Percentiles rank a stretch among this genome's conserved stretches.
Conservation (phyloP, 2,329 filamentous ascomycete species). For the Elsinoe ampelina region DNA sequence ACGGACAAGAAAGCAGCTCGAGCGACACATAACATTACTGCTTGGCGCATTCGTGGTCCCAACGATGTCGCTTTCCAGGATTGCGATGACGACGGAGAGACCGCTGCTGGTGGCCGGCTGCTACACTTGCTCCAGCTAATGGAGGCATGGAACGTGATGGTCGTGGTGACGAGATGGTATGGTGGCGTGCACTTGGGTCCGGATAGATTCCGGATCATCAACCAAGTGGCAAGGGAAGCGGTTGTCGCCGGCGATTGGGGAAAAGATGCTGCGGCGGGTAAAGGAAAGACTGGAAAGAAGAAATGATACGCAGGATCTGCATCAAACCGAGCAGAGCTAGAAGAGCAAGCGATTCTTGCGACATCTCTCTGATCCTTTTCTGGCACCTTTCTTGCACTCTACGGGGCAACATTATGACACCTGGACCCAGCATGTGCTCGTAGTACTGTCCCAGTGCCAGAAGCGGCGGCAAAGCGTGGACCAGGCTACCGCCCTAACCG, state of each 20-base stretch:
- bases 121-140: slow-evolving; percentile 89
- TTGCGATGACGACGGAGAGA: slow-evolving; percentile 93
- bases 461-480: no score
- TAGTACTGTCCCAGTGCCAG: no score
- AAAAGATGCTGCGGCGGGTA: slow-evolving; percentile 38
- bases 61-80: slow-evolving; percentile 60
- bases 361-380: no score
- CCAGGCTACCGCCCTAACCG: no score
- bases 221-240: slow-evolving; percentile 73
- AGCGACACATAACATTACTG: slow-evolving; percentile 92
- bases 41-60: slow-evolving; percentile 68
- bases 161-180: slow-evolving; percentile 93
- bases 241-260: slow-evolving; percentile 68
- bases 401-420: no score
- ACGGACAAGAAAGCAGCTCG: slow-evolving; percentile 76
- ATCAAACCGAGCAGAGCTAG: no score
- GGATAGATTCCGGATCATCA: slow-evolving; percentile 83
- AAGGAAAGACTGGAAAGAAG: slow-evolving; percentile 17
- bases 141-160: slow-evolving; percentile 85
- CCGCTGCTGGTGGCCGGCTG: slow-evolving; percentile 75
- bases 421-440: no score
- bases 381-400: no score
- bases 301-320: neutral
- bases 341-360: no score
- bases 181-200: slow-evolving; percentile 84